Conservation (phyloP, 2,329 filamentous ascomycete species). For the Aspergillus terreus region DNA sequence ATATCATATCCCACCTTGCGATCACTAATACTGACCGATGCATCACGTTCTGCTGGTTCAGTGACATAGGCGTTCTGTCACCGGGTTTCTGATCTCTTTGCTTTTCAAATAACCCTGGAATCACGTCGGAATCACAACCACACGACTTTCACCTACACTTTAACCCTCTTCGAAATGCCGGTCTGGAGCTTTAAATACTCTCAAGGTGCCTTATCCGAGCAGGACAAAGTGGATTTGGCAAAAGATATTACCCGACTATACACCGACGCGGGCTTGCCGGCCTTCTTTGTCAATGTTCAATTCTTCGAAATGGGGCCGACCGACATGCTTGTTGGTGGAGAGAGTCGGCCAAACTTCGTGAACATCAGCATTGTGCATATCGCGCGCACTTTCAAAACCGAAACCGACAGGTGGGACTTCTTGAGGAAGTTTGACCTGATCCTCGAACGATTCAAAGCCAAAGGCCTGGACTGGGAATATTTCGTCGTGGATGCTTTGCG, state of each 20-base stretch:
- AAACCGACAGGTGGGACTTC: neutral
- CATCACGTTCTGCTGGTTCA: too few species aligned
- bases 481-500: slow-evolving; percentile 16
- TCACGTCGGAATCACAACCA: too few species aligned
- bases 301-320: neutral
- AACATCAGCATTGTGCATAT: neutral
- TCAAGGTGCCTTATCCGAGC: neutral
- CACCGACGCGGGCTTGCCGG: neutral
- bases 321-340: neutral
- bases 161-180: neutral
- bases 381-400: neutral
- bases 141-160: neutral
- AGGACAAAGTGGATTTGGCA: neutral
- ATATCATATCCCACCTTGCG: too few species aligned
- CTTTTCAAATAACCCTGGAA: too few species aligned
- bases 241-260: neutral
- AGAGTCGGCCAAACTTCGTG: neutral
- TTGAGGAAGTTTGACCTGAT: slow-evolving; percentile 9
- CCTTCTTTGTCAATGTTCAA: neutral
- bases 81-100: too few species aligned
- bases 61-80: too few species aligned
- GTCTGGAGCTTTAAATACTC: neutral
- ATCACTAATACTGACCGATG: too few species aligned
- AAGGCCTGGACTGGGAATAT: slow-evolving; percentile 19
- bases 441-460: slow-evolving; percentile 13